Evolutionary conservation across 202 grass and related monocot species (phyloP).

Genomic region (Tripidium arundinaceum): DNA sequence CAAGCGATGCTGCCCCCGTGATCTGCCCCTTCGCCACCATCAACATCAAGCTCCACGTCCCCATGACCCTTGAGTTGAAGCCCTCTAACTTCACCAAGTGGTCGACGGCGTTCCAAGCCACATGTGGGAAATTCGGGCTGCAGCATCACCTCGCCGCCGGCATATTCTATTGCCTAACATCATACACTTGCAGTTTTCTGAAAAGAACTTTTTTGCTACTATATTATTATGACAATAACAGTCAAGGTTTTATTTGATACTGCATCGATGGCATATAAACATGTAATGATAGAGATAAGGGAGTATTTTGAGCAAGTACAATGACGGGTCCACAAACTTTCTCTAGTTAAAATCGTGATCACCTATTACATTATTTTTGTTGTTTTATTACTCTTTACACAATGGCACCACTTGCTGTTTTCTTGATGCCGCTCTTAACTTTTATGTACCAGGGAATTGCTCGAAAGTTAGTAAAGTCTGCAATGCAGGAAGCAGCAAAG

Average conservation of each 20-base stretch:
- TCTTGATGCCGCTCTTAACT: slow-evolving; percentile 22
- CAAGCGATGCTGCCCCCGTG: no score
- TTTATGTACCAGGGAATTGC: slow-evolving; percentile 57
- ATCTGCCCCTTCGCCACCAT: no score
- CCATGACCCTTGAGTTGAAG: no score
- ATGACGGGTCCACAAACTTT: not conserved
- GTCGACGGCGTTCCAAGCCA: no score
- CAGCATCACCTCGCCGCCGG: no score
- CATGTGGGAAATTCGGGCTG: no score
- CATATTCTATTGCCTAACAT: no score
- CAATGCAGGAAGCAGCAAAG: slow-evolving; percentile 76
- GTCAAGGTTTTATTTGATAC: not conserved
- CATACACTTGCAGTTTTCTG: not conserved
- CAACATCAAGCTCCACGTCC: no score
- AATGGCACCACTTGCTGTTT: slow-evolving; percentile 1
- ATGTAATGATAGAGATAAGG: not conserved
- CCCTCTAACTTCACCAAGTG: no score
- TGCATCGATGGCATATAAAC: not conserved
- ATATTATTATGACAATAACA: not conserved
- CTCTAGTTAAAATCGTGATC: not conserved
- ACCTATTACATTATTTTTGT: not conserved
- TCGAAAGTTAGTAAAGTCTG: slow-evolving; percentile 64
- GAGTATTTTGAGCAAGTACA: not conserved
- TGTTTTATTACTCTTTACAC: not conserved
- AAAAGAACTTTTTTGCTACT: not conserved